phyloP scores from a whole-genome alignment of 768 basidiomycete genomes.

The Tylopilus felleus region DNA sequence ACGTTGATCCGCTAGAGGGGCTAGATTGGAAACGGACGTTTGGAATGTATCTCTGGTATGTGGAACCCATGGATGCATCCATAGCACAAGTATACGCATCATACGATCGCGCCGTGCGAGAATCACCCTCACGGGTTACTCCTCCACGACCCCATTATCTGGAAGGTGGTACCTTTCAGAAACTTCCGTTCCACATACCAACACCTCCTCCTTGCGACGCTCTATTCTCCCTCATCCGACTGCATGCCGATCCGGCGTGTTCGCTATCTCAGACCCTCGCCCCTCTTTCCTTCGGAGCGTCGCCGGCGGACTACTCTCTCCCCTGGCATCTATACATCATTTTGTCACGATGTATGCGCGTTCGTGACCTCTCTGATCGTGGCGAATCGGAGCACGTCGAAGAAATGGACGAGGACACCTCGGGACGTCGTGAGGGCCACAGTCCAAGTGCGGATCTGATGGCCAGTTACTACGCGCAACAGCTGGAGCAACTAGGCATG shows the following conservation, averaged over 20 bases:
- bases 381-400: conserved; percentile 41
- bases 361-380: conserved; percentile 88
- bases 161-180: conserved; percentile 28
- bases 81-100: conserved; percentile 64
- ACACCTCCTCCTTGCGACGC: conserved; percentile 58
- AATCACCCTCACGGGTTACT: conserved; percentile 41
- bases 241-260: conserved; percentile 69
- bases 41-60: conserved; percentile 89
- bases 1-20: conserved; percentile 62
- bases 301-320: conserved; percentile 76
- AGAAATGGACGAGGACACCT: conserved; percentile 39
- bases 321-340: conserved; percentile 93
- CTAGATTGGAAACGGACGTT: conserved; percentile 95
- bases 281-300: conserved; percentile 71
- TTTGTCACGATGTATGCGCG: conserved; percentile 74
- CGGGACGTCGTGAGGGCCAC: conserved; percentile 63
- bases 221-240: conserved; percentile 75
- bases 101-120: conserved; percentile 48
- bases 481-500: conserved; percentile 77
- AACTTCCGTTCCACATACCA: conserved; percentile 42
- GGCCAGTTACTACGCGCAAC: conserved; percentile 80
- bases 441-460: conserved; percentile 81
- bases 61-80: conserved; percentile 63
- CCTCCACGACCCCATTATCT: conserved; percentile 59
- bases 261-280: conserved; percentile 67